These are phyloP conservation scores for Malus hybrid DNA, from an alignment of 331 rosid species.

Conservation along the genomic window DNA sequence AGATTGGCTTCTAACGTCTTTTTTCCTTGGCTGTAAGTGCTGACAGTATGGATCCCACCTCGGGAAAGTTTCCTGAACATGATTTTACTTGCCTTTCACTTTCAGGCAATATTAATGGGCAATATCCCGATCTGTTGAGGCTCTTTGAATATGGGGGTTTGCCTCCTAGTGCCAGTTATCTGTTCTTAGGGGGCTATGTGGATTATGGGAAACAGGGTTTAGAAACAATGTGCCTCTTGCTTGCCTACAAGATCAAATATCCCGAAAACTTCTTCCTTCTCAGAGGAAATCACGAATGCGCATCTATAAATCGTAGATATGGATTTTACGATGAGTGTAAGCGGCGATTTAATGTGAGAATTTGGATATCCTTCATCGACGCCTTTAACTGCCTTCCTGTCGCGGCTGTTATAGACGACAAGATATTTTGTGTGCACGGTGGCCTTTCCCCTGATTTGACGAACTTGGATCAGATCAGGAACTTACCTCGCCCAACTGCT, in stretches of 20 bases:
- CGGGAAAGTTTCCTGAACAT: no score
- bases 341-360: conserved; percentile 88
- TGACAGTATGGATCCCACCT: no score
- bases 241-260: conserved; percentile 84
- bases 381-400: conserved; percentile 90
- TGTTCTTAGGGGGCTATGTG: conserved; percentile 87
- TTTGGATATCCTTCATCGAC: conserved; percentile 87
- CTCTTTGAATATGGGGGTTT: conserved; percentile 95
- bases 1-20: neutral
- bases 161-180: conserved; percentile 80
- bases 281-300: conserved; percentile 95
- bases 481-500: conserved; percentile 66
- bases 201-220: conserved; percentile 96
- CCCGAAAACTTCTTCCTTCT: conserved; percentile 91
- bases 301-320: conserved; percentile 85
- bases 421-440: conserved; percentile 95
- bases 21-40: neutral
- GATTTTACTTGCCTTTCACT: conserved; percentile 3
- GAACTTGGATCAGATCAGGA: conserved; percentile 73
- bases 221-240: conserved; percentile 95
- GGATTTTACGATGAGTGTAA: conserved; percentile 97
- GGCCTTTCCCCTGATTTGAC: conserved; percentile 77
- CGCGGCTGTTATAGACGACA: conserved; percentile 88
- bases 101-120: conserved; percentile 95
- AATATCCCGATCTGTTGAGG: conserved; percentile 82